These are phyloP conservation scores for Mortierella sp. DNA, from an alignment of 371 early-diverging fungal genomes.

Conservation along the genomic window DNA sequence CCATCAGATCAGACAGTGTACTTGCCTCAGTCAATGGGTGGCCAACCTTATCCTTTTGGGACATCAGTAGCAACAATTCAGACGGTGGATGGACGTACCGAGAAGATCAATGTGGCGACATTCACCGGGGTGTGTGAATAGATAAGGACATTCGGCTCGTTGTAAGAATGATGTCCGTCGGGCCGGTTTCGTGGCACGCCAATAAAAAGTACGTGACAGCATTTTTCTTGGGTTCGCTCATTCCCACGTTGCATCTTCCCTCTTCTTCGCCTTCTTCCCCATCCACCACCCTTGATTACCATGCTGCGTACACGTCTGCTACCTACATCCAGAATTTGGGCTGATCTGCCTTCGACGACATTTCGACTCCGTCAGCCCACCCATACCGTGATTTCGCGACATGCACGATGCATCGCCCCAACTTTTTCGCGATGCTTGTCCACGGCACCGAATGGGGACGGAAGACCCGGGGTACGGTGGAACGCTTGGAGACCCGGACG, in stretches of 20 bases:
- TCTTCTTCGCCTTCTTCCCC: too few species aligned
- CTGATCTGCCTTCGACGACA: too few species aligned
- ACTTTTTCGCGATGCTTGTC: constrained; percentile 20
- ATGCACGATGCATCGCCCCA: background rate
- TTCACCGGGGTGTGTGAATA: constrained; percentile 20
- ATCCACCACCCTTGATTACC: too few species aligned
- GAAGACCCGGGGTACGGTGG: constrained; percentile 10
- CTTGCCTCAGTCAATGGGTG: constrained; percentile 23
- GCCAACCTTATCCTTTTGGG: constrained; percentile 24
- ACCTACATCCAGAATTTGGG: too few species aligned
- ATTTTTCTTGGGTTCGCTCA: too few species aligned
- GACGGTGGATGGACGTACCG: constrained; percentile 7
- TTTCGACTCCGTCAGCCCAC: background rate
- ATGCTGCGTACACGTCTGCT: too few species aligned
- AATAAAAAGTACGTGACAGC: too few species aligned
- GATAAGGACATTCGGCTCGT: too few species aligned
- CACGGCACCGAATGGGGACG: constrained; percentile 6
- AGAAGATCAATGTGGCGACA: constrained; percentile 11
- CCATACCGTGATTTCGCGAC: background rate
- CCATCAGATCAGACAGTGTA: constrained; percentile 25
- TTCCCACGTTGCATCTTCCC: too few species aligned
- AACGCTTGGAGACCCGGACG: too few species aligned
- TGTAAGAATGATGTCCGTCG: background rate
- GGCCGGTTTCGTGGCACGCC: background rate
- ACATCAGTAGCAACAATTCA: constrained; percentile 20